Evolutionary conservation across 2,329 filamentous ascomycete genomes (phyloP).

Genomic region (Colletotrichum theobromicola): DNA sequence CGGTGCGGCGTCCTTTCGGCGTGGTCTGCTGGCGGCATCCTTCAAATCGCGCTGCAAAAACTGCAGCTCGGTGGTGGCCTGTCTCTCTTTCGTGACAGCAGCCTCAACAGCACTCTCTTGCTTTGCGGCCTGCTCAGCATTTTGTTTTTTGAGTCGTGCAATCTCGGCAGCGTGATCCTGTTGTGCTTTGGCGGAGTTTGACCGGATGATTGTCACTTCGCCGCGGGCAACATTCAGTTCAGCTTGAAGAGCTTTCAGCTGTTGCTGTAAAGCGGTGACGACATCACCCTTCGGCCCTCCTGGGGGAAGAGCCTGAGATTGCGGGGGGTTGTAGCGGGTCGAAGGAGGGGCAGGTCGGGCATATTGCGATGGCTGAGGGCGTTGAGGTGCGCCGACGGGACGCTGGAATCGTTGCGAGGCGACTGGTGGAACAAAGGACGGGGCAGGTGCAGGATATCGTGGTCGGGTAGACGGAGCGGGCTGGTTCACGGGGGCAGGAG

Average conservation of each 20-base stretch:
- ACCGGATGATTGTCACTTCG: slow-evolving; percentile 77
- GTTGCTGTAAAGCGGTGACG: slow-evolving; percentile 54
- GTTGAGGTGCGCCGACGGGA: slow-evolving; percentile 29
- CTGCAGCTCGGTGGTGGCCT: slow-evolving; percentile 70
- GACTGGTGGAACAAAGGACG: slow-evolving; percentile 9
- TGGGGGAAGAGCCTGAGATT: slow-evolving; percentile 33
- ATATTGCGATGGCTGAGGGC: slow-evolving; percentile 46
- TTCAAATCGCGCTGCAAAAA: slow-evolving; percentile 76
- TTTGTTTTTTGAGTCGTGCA: slow-evolving; percentile 63
- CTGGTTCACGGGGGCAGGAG: background rate
- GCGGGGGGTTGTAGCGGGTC: slow-evolving; percentile 34
- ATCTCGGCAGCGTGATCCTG: slow-evolving; percentile 70
- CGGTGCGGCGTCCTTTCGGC: slow-evolving; percentile 47
- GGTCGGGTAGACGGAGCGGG: slow-evolving; percentile 22
- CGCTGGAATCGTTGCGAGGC: slow-evolving; percentile 26
- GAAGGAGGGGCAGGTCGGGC: slow-evolving; percentile 37
- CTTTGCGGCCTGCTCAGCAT: slow-evolving; percentile 67
- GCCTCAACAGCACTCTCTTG: slow-evolving; percentile 69
- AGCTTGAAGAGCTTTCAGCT: slow-evolving; percentile 56
- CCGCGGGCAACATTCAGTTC: slow-evolving; percentile 69
- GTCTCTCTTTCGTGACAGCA: slow-evolving; percentile 68
- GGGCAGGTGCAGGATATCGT: slow-evolving; percentile 11
- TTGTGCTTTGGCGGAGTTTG: slow-evolving; percentile 66
- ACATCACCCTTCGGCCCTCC: slow-evolving; percentile 36
- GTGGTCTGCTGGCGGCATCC: slow-evolving; percentile 58